phyloP scores from a whole-genome alignment of 2,329 filamentous ascomycete species.

The Colletotrichum sidae region DNA sequence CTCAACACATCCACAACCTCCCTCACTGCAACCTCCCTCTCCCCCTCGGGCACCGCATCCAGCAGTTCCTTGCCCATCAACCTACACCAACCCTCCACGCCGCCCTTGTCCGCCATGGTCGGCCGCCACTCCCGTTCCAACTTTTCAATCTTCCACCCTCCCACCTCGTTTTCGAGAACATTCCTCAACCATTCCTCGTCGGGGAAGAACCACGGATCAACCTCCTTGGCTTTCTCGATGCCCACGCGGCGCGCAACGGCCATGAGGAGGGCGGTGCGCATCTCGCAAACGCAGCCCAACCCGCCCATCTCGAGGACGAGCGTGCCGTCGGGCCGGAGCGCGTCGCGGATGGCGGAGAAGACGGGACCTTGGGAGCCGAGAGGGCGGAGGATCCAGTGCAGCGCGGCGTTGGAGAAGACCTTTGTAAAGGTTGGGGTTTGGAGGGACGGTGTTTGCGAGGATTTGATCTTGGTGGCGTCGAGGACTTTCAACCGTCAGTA shows the following conservation, averaged over 20 bases:
- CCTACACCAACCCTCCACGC: slow-evolving; percentile 74
- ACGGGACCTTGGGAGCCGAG: slow-evolving; percentile 58
- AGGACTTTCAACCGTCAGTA: slow-evolving; percentile 48
- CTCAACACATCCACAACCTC: slow-evolving; percentile 68
- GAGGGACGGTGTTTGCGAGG: slow-evolving; percentile 24
- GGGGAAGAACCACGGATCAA: slow-evolving; percentile 79
- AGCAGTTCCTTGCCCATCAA: slow-evolving; percentile 72
- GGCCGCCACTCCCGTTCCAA: slow-evolving; percentile 74
- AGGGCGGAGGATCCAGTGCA: slow-evolving; percentile 73
- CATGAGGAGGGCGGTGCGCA: slow-evolving; percentile 67
- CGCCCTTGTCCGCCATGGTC: slow-evolving; percentile 68
- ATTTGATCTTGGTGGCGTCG: slow-evolving; percentile 56
- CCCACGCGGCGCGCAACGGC: slow-evolving; percentile 64
- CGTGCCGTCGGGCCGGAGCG: slow-evolving; percentile 65
- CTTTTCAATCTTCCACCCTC: slow-evolving; percentile 61
- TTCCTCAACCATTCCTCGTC: slow-evolving; percentile 68
- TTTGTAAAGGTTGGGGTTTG: slow-evolving; percentile 56
- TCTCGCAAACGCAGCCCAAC: slow-evolving; percentile 74
- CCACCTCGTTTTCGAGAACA: slow-evolving; percentile 55
- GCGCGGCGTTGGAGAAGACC: slow-evolving; percentile 74
- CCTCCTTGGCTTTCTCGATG: slow-evolving; percentile 58
- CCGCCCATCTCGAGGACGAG: slow-evolving; percentile 81
- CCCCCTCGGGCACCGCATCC: slow-evolving; percentile 59
- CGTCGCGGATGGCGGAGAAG: slow-evolving; percentile 63
- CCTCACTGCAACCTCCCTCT: slow-evolving; percentile 62